Base-by-base conservation (phyloP, 768 basidiomycete genomes). In the Lyophyllum semitale region DNA sequence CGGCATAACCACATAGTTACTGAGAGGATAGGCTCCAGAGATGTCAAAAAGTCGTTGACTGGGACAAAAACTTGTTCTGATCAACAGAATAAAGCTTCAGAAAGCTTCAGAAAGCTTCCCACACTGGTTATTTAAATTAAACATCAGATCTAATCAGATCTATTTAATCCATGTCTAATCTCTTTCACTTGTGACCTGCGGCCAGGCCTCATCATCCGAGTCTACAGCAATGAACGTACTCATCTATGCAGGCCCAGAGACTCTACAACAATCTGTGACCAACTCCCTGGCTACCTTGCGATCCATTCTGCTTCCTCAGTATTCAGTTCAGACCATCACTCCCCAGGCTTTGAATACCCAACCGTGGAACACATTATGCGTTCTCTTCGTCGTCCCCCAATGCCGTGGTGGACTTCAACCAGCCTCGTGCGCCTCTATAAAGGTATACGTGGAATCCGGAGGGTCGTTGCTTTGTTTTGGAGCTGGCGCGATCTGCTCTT, bases 301-400 rank as follows among this genome's bases (percentile, higher is more conserved):
- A 27, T 65, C 77, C 2, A 62, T 89, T 26, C 83, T 96, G 18
- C 64, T 78, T 13, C 87, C 92, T 0, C 80, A 87, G 66, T 95
- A 95, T 68, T 84, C 90, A 12, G 84, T 96, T 40, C 91, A 92
- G 55, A 69, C 83, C 15, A 77, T 94, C 48, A 74, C 84, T 0
- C 77, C 79, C 11, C 72, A 81, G 37, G 67, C 80, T 2, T 72
- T 98, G 5, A 71, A 77, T 1, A 73, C 78, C 0, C 87, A 88
- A 42, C 94, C 95, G 18, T 98, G 95, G 95, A 68, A 82, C 33
- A 64, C 74, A 6, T 78, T 81, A 9, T 95, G 93, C 66, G 87
- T 88, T 2, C 76, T 96, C 1, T 81, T 98, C 17, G 88, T 95
- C 47, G 73, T 96, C 53, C 84, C 91, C n/a, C 79, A 85, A 53